These are phyloP conservation scores for Candida dajiaensis DNA, from an alignment of 805 yeast species.

Conservation along the genomic window DNA sequence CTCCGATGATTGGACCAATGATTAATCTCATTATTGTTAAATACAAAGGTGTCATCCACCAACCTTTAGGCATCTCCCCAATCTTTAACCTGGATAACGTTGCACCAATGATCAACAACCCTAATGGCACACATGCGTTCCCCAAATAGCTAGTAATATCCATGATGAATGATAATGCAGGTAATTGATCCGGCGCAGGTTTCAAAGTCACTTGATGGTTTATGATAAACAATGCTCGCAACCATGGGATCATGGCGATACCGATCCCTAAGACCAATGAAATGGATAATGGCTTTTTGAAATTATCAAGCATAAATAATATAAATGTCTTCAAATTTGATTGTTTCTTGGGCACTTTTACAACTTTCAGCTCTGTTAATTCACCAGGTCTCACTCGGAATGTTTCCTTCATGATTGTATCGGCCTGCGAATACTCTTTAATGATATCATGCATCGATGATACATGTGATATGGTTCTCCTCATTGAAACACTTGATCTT, in stretches of 20 bases:
- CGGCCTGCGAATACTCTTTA: slow-evolving; percentile 34
- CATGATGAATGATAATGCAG: slow-evolving; percentile 81
- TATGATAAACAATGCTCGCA: slow-evolving; percentile 62
- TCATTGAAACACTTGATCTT: slow-evolving; percentile 2
- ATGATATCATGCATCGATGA: slow-evolving; percentile 38
- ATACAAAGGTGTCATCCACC: slow-evolving; percentile 41
- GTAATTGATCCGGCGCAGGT: slow-evolving; percentile 80
- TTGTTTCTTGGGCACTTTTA: slow-evolving; percentile 1
- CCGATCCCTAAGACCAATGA: slow-evolving; percentile 59
- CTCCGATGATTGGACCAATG: slow-evolving; percentile 79
- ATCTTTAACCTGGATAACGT: slow-evolving; percentile 74
- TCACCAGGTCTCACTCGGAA: slow-evolving; percentile 16
- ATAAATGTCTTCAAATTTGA: slow-evolving; percentile 21
- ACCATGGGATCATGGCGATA: slow-evolving; percentile 85
- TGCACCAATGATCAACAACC: slow-evolving; percentile 77
- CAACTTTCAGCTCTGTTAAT: slow-evolving; percentile 15
- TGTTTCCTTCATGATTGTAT: slow-evolving; percentile 10
- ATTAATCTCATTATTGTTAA: slow-evolving; percentile 57
- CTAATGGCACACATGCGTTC: slow-evolving; percentile 85
- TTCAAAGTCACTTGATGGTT: slow-evolving; percentile 34
- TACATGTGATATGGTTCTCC: slow-evolving; percentile 10
- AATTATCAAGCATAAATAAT: slow-evolving; percentile 42
- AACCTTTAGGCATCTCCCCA: slow-evolving; percentile 30
- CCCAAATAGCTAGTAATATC: slow-evolving; percentile 78
- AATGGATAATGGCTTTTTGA: slow-evolving; percentile 66